Percentiles rank a stretch among this genome's conserved stretches.
phyloP scores from a whole-genome alignment of 1,139 yeast genomes.

The Pneumocystis wakefieldiae region DNA sequence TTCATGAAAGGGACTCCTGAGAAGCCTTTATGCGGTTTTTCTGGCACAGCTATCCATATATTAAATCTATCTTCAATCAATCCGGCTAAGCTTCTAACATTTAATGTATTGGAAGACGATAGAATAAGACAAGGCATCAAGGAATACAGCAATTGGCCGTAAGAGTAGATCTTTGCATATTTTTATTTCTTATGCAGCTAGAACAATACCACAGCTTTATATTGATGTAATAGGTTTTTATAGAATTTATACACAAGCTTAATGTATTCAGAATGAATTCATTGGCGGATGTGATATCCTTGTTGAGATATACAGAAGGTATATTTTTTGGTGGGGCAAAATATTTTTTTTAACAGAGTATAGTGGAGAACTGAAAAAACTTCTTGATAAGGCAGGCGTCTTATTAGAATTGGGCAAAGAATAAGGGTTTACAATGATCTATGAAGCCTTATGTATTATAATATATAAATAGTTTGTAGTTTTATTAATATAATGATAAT shows the following conservation, averaged over 20 bases:
- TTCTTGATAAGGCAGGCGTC: slow-evolving; percentile 65
- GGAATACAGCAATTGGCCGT: neutral
- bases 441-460: neutral
- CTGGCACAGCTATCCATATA: slow-evolving; percentile 83
- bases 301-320: slow-evolving; percentile 68
- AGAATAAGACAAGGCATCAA: slow-evolving; percentile 62
- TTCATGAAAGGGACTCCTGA: slow-evolving; percentile 97
- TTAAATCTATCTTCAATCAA: slow-evolving; percentile 96
- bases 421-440: slow-evolving; percentile 17
- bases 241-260: slow-evolving; percentile 27
- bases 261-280: slow-evolving; percentile 41
- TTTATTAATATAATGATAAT: neutral
- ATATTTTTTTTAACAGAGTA: slow-evolving; percentile 4
- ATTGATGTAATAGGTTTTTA: slow-evolving; percentile 30
- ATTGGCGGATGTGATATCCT: slow-evolving; percentile 96
- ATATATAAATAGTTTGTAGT: neutral
- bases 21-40: slow-evolving; percentile 95
- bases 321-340: neutral
- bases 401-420: slow-evolving; percentile 44
- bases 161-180: slow-evolving; percentile 54
- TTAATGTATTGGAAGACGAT: slow-evolving; percentile 85
- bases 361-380: slow-evolving; percentile 73
- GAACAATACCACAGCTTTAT: slow-evolving; percentile 59
- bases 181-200: slow-evolving; percentile 49
- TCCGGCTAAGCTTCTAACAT: slow-evolving; percentile 91